Percentiles rank a stretch among this genome's conserved stretches.
These are phyloP conservation scores for Salvia rosmarinus DNA, from an alignment of 257 asterid genomes.

Conservation along the genomic window DNA sequence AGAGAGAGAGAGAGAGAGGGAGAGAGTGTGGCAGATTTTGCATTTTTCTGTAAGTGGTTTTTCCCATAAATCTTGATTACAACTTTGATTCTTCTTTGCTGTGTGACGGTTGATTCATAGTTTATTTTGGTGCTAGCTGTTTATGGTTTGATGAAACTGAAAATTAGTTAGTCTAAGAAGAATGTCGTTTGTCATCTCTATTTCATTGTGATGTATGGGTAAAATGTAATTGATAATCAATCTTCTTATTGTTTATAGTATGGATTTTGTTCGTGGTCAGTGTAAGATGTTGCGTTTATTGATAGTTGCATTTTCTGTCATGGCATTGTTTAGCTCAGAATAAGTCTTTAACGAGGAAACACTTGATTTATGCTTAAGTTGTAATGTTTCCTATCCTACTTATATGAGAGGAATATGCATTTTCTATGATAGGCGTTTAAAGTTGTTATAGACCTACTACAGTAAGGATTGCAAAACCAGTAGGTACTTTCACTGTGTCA, in stretches of 20 bases:
- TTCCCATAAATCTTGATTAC: background rate
- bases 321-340: background rate
- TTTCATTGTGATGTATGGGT: background rate
- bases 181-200: background rate
- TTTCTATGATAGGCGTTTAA: background rate
- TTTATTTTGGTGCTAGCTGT: too few relatives aligned
- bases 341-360: background rate
- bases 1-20: background rate
- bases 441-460: background rate
- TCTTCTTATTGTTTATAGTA: conserved; percentile 1
- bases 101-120: background rate
- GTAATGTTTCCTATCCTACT: conserved; percentile 1
- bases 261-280: background rate
- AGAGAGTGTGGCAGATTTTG: background rate
- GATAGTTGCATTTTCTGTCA: background rate
- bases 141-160: background rate
- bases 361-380: too few relatives aligned
- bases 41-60: conserved; percentile 21
- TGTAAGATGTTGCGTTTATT: background rate
- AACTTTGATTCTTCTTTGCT: background rate
- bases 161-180: background rate
- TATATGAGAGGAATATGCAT: background rate
- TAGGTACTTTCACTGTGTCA: background rate
- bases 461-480: background rate
- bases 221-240: background rate